Conservation (phyloP, 2,329 filamentous ascomycete genomes). For the Cercospora sp. region DNA sequence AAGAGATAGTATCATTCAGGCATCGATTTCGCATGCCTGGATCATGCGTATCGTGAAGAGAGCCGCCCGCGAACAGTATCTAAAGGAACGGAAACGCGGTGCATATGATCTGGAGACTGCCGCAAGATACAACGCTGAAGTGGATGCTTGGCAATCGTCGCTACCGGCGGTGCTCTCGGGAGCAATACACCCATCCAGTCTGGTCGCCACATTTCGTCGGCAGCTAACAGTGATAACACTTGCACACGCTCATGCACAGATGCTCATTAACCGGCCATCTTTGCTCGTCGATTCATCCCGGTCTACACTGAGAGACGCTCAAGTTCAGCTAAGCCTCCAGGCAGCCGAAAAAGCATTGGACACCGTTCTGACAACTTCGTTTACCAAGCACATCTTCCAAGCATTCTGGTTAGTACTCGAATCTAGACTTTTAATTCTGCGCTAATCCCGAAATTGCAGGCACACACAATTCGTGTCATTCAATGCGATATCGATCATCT, state of each 20-base stretch:
- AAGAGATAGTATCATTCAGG: slow-evolving; percentile 38
- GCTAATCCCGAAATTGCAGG: not conserved
- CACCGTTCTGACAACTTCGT: slow-evolving; percentile 42
- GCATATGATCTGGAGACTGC: slow-evolving; percentile 35
- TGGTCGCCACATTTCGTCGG: slow-evolving; percentile 53
- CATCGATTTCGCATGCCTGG: slow-evolving; percentile 35
- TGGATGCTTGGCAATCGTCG: slow-evolving; percentile 49
- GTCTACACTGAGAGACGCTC: slow-evolving; percentile 33
- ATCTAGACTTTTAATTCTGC: not conserved
- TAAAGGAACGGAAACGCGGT: slow-evolving; percentile 23
- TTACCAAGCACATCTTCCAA: slow-evolving; percentile 44
- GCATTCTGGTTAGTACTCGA: slow-evolving; percentile 51
- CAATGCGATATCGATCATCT: slow-evolving; percentile 53
- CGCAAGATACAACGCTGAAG: slow-evolving; percentile 45
- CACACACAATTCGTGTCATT: slow-evolving; percentile 25
- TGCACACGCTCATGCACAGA: slow-evolving; percentile 57
- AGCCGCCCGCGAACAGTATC: slow-evolving; percentile 35
- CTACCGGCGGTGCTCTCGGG: slow-evolving; percentile 49
- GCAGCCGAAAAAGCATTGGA: slow-evolving; percentile 51
- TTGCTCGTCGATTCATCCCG: slow-evolving; percentile 48
- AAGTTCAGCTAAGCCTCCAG: slow-evolving; percentile 49
- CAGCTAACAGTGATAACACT: slow-evolving; percentile 57
- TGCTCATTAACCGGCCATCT: slow-evolving; percentile 55
- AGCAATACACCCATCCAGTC: slow-evolving; percentile 45
- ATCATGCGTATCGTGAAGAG: slow-evolving; percentile 34